Conservation (phyloP, 352 stramenopile species). For the Pythium chondricola region DNA sequence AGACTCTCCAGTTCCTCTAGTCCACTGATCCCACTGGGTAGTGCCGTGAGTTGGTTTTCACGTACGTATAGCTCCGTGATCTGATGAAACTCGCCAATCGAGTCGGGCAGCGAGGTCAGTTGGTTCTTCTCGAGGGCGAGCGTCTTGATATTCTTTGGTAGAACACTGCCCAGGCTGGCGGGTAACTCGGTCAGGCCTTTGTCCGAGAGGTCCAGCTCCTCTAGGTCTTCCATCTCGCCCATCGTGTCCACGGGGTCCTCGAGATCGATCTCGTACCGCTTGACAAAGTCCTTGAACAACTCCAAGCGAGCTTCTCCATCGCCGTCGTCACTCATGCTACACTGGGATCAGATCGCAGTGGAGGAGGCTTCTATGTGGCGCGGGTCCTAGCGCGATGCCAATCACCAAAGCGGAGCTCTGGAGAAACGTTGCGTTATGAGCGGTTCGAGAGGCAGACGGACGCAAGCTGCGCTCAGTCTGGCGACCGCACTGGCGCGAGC, state of each 20-base stretch:
- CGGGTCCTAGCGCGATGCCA: too few species aligned
- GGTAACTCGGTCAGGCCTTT: slow-evolving; percentile 65
- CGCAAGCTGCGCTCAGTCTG: background rate
- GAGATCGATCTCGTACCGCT: slow-evolving; percentile 66
- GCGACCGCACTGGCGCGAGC: slow-evolving; percentile 12
- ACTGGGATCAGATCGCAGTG: background rate
- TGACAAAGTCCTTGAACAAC: slow-evolving; percentile 50
- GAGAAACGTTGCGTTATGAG: background rate
- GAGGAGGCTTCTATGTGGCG: too few species aligned
- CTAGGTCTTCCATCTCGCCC: slow-evolving; percentile 60
- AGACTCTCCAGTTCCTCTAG: slow-evolving; percentile 67
- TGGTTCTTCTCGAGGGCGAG: slow-evolving; percentile 80
- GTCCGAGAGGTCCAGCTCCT: slow-evolving; percentile 79
- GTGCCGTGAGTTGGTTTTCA: slow-evolving; percentile 56
- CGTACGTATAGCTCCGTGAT: slow-evolving; percentile 82
- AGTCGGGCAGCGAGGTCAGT: slow-evolving; percentile 41
- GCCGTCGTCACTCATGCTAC: slow-evolving; percentile 45
- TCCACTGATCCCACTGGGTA: slow-evolving; percentile 47
- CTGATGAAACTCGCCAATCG: slow-evolving; percentile 38
- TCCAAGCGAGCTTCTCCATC: slow-evolving; percentile 28
- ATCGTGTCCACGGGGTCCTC: slow-evolving; percentile 54
- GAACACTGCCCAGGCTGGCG: slow-evolving; percentile 34
- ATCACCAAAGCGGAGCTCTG: too few species aligned
- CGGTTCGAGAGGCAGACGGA: background rate
- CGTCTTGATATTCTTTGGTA: slow-evolving; percentile 60